These are phyloP conservation scores for Magnaporthiopsis incrustans DNA, from an alignment of 2,329 filamentous ascomycete genomes.

Conservation along the genomic window DNA sequence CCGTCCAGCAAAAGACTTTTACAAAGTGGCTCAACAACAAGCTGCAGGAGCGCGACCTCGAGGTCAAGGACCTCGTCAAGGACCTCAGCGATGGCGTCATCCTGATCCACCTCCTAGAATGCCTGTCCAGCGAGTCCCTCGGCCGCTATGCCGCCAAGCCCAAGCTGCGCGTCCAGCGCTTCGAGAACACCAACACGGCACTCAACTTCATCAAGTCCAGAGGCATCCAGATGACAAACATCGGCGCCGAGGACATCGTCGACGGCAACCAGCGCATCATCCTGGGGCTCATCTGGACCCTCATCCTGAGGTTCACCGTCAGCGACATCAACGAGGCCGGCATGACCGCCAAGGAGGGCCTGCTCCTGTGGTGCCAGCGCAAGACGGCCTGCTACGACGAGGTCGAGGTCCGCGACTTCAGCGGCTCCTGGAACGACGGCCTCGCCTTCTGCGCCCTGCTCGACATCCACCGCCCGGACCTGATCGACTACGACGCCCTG, in stretches of 20 bases:
- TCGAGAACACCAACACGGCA: slow-evolving; percentile 95
- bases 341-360: slow-evolving; percentile 92
- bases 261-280: slow-evolving; percentile 98
- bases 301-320: slow-evolving; percentile 97
- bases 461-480: slow-evolving; percentile 92
- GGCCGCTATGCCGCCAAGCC: slow-evolving; percentile 95
- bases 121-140: slow-evolving; percentile 87
- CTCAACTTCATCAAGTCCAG: slow-evolving; percentile 79
- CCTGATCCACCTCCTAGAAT: slow-evolving; percentile 94
- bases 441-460: slow-evolving; percentile 92
- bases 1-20: slow-evolving; percentile 96
- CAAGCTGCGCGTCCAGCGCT: slow-evolving; percentile 90
- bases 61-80: slow-evolving; percentile 77
- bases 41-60: slow-evolving; percentile 66
- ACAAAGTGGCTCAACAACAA: slow-evolving; percentile 99
- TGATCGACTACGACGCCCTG: slow-evolving; percentile 92
- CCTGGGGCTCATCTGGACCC: slow-evolving; percentile 92
- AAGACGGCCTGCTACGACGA: slow-evolving; percentile 99
- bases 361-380: slow-evolving; percentile 93
- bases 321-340: slow-evolving; percentile 98
- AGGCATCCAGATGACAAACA: slow-evolving; percentile 96
- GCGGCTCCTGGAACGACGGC: slow-evolving; percentile 92
- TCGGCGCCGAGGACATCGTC: slow-evolving; percentile 95
- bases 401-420: slow-evolving; percentile 93
- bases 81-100: slow-evolving; percentile 93